phyloP scores from a whole-genome alignment of 768 basidiomycete genomes.

The Trametes cingulata region DNA sequence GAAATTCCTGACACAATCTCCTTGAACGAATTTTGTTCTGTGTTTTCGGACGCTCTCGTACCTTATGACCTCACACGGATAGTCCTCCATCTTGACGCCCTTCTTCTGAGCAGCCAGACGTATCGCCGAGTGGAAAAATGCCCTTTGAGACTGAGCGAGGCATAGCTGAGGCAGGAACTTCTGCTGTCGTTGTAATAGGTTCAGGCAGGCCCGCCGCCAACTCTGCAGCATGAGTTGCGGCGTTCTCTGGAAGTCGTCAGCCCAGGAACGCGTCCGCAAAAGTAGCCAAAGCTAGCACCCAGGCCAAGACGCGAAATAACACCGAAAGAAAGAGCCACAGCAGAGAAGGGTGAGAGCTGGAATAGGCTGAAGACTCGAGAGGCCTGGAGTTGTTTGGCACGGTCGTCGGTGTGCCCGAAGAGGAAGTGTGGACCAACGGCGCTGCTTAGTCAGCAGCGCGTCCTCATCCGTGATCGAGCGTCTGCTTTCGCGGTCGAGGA shows the following conservation, averaged over 20 bases:
- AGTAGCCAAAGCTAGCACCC: not conserved
- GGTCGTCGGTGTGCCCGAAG: not conserved
- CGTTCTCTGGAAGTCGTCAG: not conserved
- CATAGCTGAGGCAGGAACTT: conserved; percentile 31
- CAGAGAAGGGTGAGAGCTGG: not conserved
- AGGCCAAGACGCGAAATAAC: not conserved
- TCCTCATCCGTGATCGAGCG: not conserved
- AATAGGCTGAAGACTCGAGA: not conserved
- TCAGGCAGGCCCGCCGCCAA: conserved; percentile 30
- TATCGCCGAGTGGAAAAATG: conserved; percentile 34
- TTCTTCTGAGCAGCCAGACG: conserved; percentile 33
- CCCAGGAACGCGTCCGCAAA: not conserved
- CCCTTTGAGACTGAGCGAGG: conserved; percentile 41
- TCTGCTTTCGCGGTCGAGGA: conserved; percentile 2
- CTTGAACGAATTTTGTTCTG: not conserved
- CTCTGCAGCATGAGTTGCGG: conserved; percentile 23
- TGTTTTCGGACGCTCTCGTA: conserved; percentile 29
- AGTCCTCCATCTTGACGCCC: conserved; percentile 57
- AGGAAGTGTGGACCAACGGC: conserved; percentile 6
- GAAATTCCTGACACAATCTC: conserved; percentile 62
- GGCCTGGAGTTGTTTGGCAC: not conserved
- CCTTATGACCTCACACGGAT: conserved; percentile 70
- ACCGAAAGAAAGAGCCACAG: not conserved
- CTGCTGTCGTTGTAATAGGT: conserved; percentile 20
- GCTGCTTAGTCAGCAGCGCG: conserved; percentile 23